Conservation (phyloP, 192 early-diverging fungal species). For the Coemansia sp. region DNA sequence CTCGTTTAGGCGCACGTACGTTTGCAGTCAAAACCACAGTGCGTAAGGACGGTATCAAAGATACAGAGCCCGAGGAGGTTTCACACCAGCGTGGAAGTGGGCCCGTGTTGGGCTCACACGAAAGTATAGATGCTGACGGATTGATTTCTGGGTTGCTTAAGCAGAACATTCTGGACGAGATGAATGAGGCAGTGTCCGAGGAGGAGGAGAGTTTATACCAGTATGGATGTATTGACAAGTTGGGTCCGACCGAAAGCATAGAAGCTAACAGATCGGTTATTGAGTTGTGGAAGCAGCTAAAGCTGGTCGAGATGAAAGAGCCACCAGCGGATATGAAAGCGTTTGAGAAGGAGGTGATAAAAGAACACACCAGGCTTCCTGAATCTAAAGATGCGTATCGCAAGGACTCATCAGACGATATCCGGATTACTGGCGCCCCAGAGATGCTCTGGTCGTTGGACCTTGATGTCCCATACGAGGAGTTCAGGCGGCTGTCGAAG, state of each 20-base stretch:
- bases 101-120: not conserved
- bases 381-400: not conserved
- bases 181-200: too few relatives aligned
- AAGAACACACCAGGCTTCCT: too few relatives aligned
- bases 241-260: conserved; percentile 44
- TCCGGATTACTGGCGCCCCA: not conserved
- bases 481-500: conserved; percentile 63
- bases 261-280: conserved; percentile 45
- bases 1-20: conserved; percentile 5
- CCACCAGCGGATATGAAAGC: conserved; percentile 6
- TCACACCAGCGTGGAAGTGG: too few relatives aligned
- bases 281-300: conserved; percentile 49
- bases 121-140: too few relatives aligned
- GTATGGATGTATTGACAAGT: conserved; percentile 9
- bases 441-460: conserved; percentile 51
- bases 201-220: too few relatives aligned
- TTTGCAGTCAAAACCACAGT: conserved; percentile 6
- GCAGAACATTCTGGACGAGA: too few relatives aligned
- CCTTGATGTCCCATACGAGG: conserved; percentile 56
- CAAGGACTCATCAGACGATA: conserved; percentile 10
- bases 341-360: conserved; percentile 3
- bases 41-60: not conserved
- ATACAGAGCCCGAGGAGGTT: too few relatives aligned
- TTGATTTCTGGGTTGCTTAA: too few relatives aligned
- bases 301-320: conserved; percentile 26